These are phyloP conservation scores for Ilex aquifolium DNA, from an alignment of 257 asterid species.

Conservation along the genomic window DNA sequence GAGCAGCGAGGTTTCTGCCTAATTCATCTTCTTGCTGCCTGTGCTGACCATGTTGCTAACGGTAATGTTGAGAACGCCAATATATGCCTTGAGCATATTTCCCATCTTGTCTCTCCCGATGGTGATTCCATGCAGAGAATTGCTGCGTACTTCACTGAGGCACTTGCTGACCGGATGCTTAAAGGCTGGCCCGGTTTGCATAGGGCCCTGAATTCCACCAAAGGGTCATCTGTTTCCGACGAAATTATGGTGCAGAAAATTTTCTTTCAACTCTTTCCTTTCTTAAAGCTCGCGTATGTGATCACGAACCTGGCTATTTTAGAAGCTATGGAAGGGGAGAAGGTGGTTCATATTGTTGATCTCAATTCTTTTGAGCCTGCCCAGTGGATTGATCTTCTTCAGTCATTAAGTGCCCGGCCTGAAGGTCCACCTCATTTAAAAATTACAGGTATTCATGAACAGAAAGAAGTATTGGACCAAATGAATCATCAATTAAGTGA, in stretches of 20 bases:
- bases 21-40: background rate
- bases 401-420: background rate
- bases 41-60: background rate
- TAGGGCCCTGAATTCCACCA: background rate
- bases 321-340: background rate
- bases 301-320: background rate
- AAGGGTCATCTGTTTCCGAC: background rate
- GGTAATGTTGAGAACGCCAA: background rate
- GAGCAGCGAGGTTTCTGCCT: background rate
- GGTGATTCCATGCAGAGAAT: background rate
- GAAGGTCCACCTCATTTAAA: background rate
- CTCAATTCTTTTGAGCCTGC: constrained; percentile 1
- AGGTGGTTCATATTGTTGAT: background rate
- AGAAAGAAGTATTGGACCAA: background rate
- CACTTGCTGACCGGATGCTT: background rate
- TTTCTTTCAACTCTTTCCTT: background rate
- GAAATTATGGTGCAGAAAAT: background rate
- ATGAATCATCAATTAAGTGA: background rate
- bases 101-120: background rate
- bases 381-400: background rate
- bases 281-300: background rate
- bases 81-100: background rate
- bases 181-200: background rate
- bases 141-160: background rate
- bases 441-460: background rate